These are phyloP conservation scores for Colletotrichum sp. DNA, from an alignment of 2,329 filamentous ascomycete species.

Conservation along the genomic window DNA sequence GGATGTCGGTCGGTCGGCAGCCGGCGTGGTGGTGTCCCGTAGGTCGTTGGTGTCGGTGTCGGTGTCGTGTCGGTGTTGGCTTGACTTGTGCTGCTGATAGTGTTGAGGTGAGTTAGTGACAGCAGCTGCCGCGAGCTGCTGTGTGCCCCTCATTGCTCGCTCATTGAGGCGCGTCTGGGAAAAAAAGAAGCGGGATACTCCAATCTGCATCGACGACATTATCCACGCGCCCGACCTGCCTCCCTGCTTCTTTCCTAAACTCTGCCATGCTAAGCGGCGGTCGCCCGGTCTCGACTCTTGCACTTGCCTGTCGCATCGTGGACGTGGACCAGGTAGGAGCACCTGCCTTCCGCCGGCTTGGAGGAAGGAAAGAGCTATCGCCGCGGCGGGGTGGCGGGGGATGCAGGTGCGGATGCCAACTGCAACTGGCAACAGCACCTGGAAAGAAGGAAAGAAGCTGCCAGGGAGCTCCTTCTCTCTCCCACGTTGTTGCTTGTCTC, in stretches of 20 bases:
- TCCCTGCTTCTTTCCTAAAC: background rate
- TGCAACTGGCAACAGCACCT: background rate
- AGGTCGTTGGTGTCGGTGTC: background rate
- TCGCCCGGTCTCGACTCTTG: conserved; percentile 1
- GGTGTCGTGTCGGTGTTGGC: background rate
- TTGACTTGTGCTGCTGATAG: background rate
- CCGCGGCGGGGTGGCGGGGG: background rate
- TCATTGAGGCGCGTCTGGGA: conserved; percentile 3
- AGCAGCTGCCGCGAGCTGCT: background rate
- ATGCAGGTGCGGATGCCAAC: background rate
- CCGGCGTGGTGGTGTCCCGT: background rate
- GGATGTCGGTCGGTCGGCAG: background rate
- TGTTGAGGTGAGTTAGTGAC: background rate
- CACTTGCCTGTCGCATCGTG: background rate
- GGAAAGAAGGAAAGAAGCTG: background rate
- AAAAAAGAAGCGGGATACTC: background rate
- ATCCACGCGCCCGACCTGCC: background rate
- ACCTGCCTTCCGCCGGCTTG: background rate
- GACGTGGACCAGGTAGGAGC: too few relatives aligned
- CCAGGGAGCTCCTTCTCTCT: background rate
- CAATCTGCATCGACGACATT: background rate
- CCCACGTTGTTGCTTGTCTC: background rate
- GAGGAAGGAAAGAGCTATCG: background rate
- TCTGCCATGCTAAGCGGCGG: background rate
- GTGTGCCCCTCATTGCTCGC: background rate